Evolutionary conservation across 805 yeast genomes (phyloP).

Genomic region (Blastobotrys chiropterorum): DNA sequence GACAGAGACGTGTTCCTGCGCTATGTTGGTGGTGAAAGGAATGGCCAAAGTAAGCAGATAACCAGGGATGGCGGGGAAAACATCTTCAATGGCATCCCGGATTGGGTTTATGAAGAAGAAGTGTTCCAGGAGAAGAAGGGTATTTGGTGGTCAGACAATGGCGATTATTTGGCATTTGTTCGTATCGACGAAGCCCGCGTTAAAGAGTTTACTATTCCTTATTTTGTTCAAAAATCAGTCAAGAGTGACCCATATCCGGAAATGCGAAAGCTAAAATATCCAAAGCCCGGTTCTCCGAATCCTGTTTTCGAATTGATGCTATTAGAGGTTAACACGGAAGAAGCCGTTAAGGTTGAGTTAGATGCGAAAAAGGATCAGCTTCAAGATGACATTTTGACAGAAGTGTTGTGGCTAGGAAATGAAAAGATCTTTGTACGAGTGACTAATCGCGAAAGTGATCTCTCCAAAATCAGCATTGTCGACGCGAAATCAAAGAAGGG

Average conservation of each 20-base stretch:
- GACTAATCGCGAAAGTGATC: conserved; percentile 61
- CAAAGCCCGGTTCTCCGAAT: conserved; percentile 75
- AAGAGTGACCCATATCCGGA: conserved; percentile 50
- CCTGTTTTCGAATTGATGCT: conserved; percentile 56
- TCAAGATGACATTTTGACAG: conserved; percentile 50
- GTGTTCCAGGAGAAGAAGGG: conserved; percentile 65
- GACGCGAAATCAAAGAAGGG: conserved; percentile 37
- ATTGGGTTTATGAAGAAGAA: conserved; percentile 94
- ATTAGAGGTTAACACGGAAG: conserved; percentile 32
- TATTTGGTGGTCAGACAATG: conserved; percentile 83
- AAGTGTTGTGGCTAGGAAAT: conserved; percentile 64
- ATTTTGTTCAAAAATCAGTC: conserved; percentile 47
- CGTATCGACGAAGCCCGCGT: conserved; percentile 70
- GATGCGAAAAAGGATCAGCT: conserved; percentile 34
- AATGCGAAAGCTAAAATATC: conserved; percentile 60
- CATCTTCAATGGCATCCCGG: conserved; percentile 82
- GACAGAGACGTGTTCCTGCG: conserved; percentile 65
- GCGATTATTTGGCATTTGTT: conserved; percentile 56
- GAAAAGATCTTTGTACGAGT: conserved; percentile 46
- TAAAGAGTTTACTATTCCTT: conserved; percentile 67
- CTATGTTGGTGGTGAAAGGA: conserved; percentile 33
- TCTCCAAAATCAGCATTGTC: conserved; percentile 50
- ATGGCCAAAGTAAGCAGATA: conserved; percentile 37
- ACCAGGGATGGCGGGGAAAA: conserved; percentile 66
- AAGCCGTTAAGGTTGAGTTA: conserved; percentile 25